Percentiles rank a stretch among this genome's conserved stretches.
phyloP scores from a whole-genome alignment of 2,329 filamentous ascomycete genomes.

The Leptographium wingfieldii region DNA sequence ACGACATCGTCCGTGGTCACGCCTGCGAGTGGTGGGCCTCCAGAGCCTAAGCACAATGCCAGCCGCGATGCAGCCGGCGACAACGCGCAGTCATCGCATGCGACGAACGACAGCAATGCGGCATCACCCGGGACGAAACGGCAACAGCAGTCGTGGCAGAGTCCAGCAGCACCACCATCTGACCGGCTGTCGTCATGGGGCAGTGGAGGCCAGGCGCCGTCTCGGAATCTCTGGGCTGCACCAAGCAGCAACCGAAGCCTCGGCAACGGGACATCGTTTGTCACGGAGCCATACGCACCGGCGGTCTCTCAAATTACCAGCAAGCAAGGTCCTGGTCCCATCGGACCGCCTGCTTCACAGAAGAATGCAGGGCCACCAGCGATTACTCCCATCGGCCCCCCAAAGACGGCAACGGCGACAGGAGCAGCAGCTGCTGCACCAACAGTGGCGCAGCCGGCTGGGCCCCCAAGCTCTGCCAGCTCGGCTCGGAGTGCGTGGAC shows the following conservation, averaged over 20 bases:
- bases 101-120: not conserved
- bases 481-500: constrained; percentile 21
- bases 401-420: not conserved
- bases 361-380: constrained; percentile 14
- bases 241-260: constrained; percentile 59
- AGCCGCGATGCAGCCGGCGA: not conserved
- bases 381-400: constrained; percentile 25
- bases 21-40: not conserved
- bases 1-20: not conserved
- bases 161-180: constrained; percentile 21
- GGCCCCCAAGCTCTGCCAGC: not conserved
- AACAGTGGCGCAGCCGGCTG: not conserved
- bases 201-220: constrained; percentile 27
- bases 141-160: constrained; percentile 23
- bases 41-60: not conserved
- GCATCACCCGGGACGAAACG: not conserved
- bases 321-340: constrained; percentile 29
- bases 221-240: constrained; percentile 61
- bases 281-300: constrained; percentile 28
- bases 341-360: constrained; percentile 22
- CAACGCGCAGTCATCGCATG: not conserved
- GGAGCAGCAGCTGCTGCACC: not conserved
- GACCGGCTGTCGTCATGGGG: constrained; percentile 42
- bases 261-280: constrained; percentile 70
- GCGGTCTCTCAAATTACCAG: constrained; percentile 19